These are phyloP conservation scores for Kwoniella sp. DNA, from an alignment of 768 basidiomycete species.

Conservation along the genomic window DNA sequence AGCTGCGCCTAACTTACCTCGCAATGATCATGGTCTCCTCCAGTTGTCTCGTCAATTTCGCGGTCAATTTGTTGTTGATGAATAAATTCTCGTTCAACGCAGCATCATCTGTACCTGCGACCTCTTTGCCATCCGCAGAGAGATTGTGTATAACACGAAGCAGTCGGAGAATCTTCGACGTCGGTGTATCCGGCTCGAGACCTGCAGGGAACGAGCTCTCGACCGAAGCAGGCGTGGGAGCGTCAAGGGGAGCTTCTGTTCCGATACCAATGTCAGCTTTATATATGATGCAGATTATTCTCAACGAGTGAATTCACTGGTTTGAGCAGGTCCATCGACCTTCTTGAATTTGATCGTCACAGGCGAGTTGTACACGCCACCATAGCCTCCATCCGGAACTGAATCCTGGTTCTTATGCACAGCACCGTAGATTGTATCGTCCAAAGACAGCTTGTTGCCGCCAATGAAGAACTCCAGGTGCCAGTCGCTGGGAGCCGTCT, in stretches of 20 bases:
- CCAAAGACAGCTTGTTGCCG: constrained; percentile 77
- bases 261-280: constrained; percentile 56
- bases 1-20: constrained; percentile 63
- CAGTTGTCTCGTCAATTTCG: constrained; percentile 93
- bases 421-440: constrained; percentile 93
- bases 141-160: constrained; percentile 83
- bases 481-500: constrained; percentile 91
- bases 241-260: constrained; percentile 30
- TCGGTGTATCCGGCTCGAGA: constrained; percentile 77
- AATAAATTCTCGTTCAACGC: constrained; percentile 79
- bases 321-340: constrained; percentile 75
- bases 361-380: constrained; percentile 75
- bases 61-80: constrained; percentile 95
- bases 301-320: constrained; percentile 20
- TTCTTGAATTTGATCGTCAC: constrained; percentile 91
- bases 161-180: constrained; percentile 86
- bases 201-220: constrained; percentile 65
- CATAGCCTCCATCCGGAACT: constrained; percentile 11
- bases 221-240: constrained; percentile 38
- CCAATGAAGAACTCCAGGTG: constrained; percentile 96
- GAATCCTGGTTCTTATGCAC: constrained; percentile 63
- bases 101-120: constrained; percentile 54
- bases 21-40: constrained; percentile 99
- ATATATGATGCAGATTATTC: not conserved
- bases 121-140: constrained; percentile 63